Evolutionary conservation across 129 eudicot genomes (phyloP).

Genomic region (Flaveria brownii): DNA sequence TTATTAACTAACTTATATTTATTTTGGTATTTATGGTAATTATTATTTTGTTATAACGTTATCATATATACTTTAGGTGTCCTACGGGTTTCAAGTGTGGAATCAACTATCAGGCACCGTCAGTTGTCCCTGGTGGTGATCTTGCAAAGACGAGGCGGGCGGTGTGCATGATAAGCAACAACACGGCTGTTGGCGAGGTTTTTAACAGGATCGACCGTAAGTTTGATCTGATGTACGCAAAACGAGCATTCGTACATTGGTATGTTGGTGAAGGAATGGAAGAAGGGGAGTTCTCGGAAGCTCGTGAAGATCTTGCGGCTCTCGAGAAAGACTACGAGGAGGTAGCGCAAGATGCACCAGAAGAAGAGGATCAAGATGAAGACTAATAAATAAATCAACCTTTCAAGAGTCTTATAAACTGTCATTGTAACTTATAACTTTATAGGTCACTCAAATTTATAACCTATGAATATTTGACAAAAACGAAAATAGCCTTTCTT

Average conservation of each 20-base stretch:
- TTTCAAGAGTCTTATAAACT: neutral
- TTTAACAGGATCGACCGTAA: constrained; percentile 64
- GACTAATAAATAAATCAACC: constrained; percentile 15
- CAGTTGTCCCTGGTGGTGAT: constrained; percentile 81
- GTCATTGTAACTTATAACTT: too few relatives aligned
- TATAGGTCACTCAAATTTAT: neutral
- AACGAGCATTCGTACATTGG: constrained; percentile 82
- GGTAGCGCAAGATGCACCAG: constrained; percentile 66
- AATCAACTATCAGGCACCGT: constrained; percentile 62
- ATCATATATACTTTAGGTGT: constrained; percentile 37
- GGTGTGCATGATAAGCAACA: constrained; percentile 78
- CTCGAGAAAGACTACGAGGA: constrained; percentile 71
- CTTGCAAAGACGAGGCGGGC: constrained; percentile 70
- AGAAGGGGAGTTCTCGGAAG: constrained; percentile 88
- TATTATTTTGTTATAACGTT: neutral
- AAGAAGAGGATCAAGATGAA: constrained; percentile 56
- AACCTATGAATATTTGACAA: neutral
- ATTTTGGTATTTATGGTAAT: neutral
- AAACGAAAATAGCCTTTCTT: too few relatives aligned
- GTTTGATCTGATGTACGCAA: constrained; percentile 65
- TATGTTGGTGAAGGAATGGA: constrained; percentile 89
- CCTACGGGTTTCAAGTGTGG: constrained; percentile 88
- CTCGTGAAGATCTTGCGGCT: constrained; percentile 81
- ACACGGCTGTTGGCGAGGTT: constrained; percentile 74
- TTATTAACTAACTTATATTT: neutral